These are phyloP conservation scores for Cubamyces lactineus DNA, from an alignment of 768 basidiomycete genomes.

Conservation along the genomic window DNA sequence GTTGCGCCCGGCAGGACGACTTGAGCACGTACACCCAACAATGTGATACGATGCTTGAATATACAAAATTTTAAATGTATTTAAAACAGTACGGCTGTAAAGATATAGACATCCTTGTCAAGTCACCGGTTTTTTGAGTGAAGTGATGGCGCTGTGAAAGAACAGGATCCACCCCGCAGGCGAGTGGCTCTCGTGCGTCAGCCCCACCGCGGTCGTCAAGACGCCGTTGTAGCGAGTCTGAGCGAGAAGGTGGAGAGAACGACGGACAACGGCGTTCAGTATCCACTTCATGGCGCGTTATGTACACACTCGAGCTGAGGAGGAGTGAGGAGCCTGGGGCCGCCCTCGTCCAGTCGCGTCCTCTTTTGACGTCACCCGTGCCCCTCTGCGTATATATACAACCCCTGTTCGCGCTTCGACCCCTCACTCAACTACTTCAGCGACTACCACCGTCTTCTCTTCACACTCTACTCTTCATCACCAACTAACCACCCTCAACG, in stretches of 20 bases:
- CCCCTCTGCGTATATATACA: not conserved
- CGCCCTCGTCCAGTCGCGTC: not conserved
- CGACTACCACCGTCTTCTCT: not conserved
- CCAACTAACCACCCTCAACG: not conserved
- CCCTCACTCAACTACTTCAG: not conserved
- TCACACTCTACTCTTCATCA: not conserved
- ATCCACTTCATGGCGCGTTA: constrained; percentile 6
- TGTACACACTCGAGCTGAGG: not conserved
- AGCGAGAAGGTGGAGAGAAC: too few species aligned
- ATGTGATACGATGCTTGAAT: too few species aligned
- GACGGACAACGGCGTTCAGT: not conserved
- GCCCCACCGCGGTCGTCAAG: too few species aligned
- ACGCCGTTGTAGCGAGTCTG: too few species aligned
- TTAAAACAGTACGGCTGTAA: too few species aligned
- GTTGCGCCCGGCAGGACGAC: too few species aligned
- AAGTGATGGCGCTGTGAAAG: too few species aligned
- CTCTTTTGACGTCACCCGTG: constrained; percentile 6
- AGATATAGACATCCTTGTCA: too few species aligned
- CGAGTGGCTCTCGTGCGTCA: not conserved
- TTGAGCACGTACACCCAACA: too few species aligned
- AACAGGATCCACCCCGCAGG: too few species aligned
- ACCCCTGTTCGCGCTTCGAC: not conserved
- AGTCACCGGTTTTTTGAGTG: too few species aligned
- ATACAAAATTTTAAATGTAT: too few species aligned
- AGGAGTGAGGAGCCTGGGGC: not conserved